A percentile compares a stretch with the other conserved stretches of the same genome.
These are phyloP conservation scores for Orbilia oligospora DNA, from an alignment of 2,329 filamentous ascomycete species.

Conservation along the genomic window DNA sequence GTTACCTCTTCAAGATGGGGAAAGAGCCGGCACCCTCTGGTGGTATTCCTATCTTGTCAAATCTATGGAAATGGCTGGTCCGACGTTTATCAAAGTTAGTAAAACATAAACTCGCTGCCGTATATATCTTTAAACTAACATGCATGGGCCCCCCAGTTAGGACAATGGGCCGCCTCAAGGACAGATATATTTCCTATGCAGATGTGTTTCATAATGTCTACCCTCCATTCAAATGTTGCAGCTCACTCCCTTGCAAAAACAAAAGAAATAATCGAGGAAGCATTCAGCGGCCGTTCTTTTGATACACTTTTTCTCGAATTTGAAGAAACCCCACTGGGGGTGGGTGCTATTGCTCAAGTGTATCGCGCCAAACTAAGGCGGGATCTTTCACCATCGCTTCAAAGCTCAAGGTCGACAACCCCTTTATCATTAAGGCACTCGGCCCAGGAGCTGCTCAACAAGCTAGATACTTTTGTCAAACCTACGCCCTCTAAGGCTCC, in stretches of 20 bases:
- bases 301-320: conserved; percentile 98
- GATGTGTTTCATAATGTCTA: conserved; percentile 93
- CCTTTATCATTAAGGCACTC: conserved; percentile 29
- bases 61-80: conserved; percentile 92
- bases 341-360: conserved; percentile 96
- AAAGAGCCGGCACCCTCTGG: conserved; percentile 86
- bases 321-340: conserved; percentile 86
- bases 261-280: conserved; percentile 81
- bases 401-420: background rate
- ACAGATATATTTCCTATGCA: conserved; percentile 96
- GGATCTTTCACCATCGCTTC: conserved; percentile 75
- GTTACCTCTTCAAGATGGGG: conserved; percentile 76
- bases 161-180: conserved; percentile 97
- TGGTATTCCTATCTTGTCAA: conserved; percentile 92
- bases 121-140: background rate
- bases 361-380: conserved; percentile 94
- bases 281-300: conserved; percentile 84
- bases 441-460: conserved; percentile 74
- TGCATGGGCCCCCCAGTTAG: conserved; percentile 73
- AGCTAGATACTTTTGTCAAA: conserved; percentile 88
- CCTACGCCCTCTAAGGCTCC: conserved; percentile 83
- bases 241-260: conserved; percentile 88
- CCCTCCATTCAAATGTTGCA: conserved; percentile 92
- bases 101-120: background rate
- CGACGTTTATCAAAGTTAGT: conserved; percentile 93